Evolutionary conservation across 129 eudicot genomes (phyloP), one percentile per base, ranked within the genome.

Genomic region (Tagetes erecta): DNA sequence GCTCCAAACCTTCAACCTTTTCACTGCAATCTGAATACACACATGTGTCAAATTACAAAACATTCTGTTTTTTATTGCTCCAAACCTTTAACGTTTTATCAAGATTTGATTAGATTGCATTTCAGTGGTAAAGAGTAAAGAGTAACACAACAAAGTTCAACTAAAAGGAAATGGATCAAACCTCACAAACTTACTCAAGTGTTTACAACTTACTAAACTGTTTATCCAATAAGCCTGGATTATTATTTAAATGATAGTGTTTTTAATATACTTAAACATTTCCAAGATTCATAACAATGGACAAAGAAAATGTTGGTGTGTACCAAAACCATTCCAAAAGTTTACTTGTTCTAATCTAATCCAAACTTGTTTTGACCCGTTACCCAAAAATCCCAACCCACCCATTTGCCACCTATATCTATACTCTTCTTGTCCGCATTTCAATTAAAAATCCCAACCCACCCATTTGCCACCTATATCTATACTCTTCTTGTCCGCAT

Each of bases 1-100:
- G 80, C 97, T 90, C 92, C 92, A 93, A 40, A 84, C 91, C 82
- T 93, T 93, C 40, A 93, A 73, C 72, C 98, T 86, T 78, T 93
- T 93, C 56, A 90, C 97, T 47, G 97, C 97, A 58, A 93, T 93
- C 98, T 93, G 88, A 79, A 79, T 46, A 73, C 46, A 84, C 34
- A 63, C 42, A 58, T 10, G 6, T 55, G 5, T 38, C 39, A 5
- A 38, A 37, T 64, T 6, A 39, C n/a, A 55, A 5, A 35, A 6
- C 60, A 14, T 55, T 20, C 60, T 14, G 9, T 1, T n/a, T 53
- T 14, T 7, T 12, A 4, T 52, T 52, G n/a, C 3, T 52, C 27
- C 27, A 20, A 20, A 20, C 27, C 27, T 20, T 20, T 20, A 20
- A 20, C 41, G 20, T 44, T 44, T 20, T 42, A 46, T 67, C 39